Conservation (phyloP, 2,329 filamentous ascomycete genomes). For the Ophiocordyceps sinensis region DNA sequence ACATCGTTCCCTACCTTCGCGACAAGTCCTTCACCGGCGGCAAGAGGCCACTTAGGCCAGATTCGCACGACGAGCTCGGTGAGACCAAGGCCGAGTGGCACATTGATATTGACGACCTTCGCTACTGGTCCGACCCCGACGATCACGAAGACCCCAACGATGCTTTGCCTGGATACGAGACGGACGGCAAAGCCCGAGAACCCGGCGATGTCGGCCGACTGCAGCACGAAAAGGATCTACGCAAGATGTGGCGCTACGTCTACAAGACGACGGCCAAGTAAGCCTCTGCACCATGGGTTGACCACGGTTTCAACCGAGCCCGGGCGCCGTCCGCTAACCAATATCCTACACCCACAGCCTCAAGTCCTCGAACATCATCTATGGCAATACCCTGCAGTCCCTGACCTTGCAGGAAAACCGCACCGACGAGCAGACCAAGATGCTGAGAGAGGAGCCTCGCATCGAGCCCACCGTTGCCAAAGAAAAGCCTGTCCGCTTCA, state of each 20-base stretch:
- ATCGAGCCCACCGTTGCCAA: constrained; percentile 23
- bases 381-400: constrained; percentile 37
- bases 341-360: constrained; percentile 15
- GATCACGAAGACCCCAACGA: constrained; percentile 20
- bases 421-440: constrained; percentile 13
- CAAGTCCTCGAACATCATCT: constrained; percentile 35
- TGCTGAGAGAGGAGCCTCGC: constrained; percentile 19
- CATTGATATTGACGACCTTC: constrained; percentile 19
- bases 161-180: constrained; percentile 20
- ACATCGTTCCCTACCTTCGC: constrained; percentile 18
- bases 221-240: constrained; percentile 28
- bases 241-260: constrained; percentile 23
- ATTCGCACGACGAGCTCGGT: constrained; percentile 3
- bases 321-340: not conserved
- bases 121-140: constrained; percentile 20
- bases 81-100: constrained; percentile 15
- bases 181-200: constrained; percentile 18
- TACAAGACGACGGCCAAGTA: constrained; percentile 26
- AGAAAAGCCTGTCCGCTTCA: constrained; percentile 41
- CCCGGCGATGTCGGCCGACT: constrained; percentile 18
- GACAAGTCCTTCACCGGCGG: constrained; percentile 2
- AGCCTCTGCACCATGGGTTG: constrained; percentile 5
- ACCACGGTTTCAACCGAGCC: not conserved
- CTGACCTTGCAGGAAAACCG: constrained; percentile 26
- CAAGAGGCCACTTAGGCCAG: not conserved